phyloP scores from a whole-genome alignment of 441 rosid species.

The Eruca vesicaria region DNA sequence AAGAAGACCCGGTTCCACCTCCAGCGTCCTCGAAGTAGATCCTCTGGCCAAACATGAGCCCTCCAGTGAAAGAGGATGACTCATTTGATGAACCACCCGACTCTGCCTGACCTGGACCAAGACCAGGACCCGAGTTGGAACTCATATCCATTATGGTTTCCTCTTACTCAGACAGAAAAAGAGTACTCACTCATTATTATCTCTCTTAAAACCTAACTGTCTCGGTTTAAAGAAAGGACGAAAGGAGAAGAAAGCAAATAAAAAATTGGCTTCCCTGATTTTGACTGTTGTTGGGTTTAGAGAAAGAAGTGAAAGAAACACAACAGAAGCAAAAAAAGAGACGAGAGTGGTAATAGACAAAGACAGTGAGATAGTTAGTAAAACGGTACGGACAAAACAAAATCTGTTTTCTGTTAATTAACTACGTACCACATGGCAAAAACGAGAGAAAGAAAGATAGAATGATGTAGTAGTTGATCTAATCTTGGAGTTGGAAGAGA shows the following conservation, averaged over 20 bases:
- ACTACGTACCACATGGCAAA: slow-evolving; percentile 9
- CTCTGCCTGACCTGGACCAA: slow-evolving; percentile 32
- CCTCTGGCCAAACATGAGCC: slow-evolving; percentile 65
- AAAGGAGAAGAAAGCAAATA: slow-evolving; percentile 22
- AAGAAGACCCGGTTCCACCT: slow-evolving; percentile 38
- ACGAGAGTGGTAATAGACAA: slow-evolving; percentile 44
- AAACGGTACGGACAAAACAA: slow-evolving; percentile 28
- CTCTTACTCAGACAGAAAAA: slow-evolving; percentile 29
- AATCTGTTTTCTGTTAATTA: slow-evolving; percentile 18
- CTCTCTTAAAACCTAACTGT: slow-evolving; percentile 5
- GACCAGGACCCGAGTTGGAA: slow-evolving; percentile 44
- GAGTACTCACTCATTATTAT: neutral
- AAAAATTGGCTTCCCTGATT: slow-evolving; percentile 30
- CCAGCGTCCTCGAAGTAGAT: slow-evolving; percentile 62
- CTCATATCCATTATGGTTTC: slow-evolving; percentile 46
- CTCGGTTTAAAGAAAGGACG: slow-evolving; percentile 14
- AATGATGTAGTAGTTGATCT: slow-evolving; percentile 17
- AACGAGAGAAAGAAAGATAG: slow-evolving; percentile 1
- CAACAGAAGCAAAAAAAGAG: slow-evolving; percentile 14
- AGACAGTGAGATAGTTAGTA: slow-evolving; percentile 39
- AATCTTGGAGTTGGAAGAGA: slow-evolving; percentile 19
- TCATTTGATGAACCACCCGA: slow-evolving; percentile 43
- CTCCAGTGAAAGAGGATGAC: slow-evolving; percentile 42
- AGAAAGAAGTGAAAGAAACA: slow-evolving; percentile 11
- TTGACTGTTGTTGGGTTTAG: slow-evolving; percentile 6